Conservation (phyloP, 176 grass and related monocot species). For the Zoysia japonica region DNA sequence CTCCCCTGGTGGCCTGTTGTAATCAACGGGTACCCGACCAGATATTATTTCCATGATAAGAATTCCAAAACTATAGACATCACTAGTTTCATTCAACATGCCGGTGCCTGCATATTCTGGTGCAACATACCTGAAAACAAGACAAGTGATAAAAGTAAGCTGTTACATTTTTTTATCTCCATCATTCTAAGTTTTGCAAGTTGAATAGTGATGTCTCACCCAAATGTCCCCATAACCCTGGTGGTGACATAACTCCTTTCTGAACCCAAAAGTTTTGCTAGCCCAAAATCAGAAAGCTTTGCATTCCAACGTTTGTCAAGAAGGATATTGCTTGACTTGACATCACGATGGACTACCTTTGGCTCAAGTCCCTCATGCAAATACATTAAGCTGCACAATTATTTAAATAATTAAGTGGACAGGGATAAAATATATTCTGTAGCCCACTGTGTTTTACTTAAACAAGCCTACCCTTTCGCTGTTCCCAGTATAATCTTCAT, state of each 20-base stretch:
- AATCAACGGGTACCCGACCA: conserved; percentile 88
- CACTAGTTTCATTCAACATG: conserved; percentile 96
- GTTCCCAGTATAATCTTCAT: conserved; percentile 87
- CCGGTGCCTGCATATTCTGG: conserved; percentile 97
- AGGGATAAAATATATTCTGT: neutral
- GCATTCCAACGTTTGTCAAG: conserved; percentile 91
- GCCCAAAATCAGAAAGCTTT: conserved; percentile 97
- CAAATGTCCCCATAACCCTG: conserved; percentile 98
- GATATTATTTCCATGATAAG: conserved; percentile 98
- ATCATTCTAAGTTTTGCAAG: conserved; percentile 5
- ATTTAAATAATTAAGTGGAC: conserved; percentile 30
- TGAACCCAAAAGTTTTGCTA: conserved; percentile 88
- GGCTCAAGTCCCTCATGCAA: conserved; percentile 96
- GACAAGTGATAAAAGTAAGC: conserved; percentile 28
- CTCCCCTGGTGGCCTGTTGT: conserved; percentile 84
- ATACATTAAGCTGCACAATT: conserved; percentile 81
- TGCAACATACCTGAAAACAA: conserved; percentile 80
- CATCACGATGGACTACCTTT: conserved; percentile 95
- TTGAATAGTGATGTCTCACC: conserved; percentile 48
- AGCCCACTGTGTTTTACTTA: neutral
- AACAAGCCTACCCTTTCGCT: conserved; percentile 76
- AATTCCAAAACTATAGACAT: conserved; percentile 98
- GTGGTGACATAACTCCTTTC: conserved; percentile 95
- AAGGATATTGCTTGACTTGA: conserved; percentile 96
- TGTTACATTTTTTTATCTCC: neutral